Percentiles rank a stretch among this genome's conserved stretches.
Evolutionary conservation across 2,329 filamentous ascomycete genomes (phyloP).

Genomic region (Cercospora sp.): DNA sequence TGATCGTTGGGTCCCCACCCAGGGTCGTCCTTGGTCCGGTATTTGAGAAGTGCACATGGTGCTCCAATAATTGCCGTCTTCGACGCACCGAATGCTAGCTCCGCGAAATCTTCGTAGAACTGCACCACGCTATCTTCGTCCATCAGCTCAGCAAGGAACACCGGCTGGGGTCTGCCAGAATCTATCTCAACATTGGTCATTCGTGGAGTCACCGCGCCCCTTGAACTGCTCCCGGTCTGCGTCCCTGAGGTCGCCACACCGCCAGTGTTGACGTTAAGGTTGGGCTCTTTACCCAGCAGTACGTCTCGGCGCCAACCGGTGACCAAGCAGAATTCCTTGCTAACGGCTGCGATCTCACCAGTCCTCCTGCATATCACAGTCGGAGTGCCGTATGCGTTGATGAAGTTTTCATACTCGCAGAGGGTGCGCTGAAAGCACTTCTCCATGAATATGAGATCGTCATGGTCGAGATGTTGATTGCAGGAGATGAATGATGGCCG

Average conservation of each 20-base stretch:
- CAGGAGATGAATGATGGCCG: conserved; percentile 91
- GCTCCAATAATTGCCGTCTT: conserved; percentile 75
- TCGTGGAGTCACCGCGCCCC: conserved; percentile 51
- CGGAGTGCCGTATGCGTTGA: conserved; percentile 83
- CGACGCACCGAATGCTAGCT: conserved; percentile 88
- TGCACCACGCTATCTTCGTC: conserved; percentile 91
- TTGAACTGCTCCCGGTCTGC: conserved; percentile 47
- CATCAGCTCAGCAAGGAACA: conserved; percentile 88
- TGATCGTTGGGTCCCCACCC: conserved; percentile 50
- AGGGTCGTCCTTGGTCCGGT: conserved; percentile 68
- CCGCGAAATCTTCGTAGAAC: conserved; percentile 94
- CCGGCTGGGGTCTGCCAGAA: conserved; percentile 63
- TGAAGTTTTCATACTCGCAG: conserved; percentile 90
- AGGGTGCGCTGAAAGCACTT: conserved; percentile 92
- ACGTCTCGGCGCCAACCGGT: conserved; percentile 94
- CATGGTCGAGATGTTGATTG: conserved; percentile 80
- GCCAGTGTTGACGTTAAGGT: conserved; percentile 80
- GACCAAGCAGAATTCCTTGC: conserved; percentile 93
- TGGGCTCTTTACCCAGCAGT: conserved; percentile 80
- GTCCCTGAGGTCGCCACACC: conserved; percentile 45
- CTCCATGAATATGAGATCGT: conserved; percentile 96
- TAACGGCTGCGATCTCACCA: conserved; percentile 90
- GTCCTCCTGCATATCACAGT: conserved; percentile 89
- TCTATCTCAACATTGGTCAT: conserved; percentile 34
- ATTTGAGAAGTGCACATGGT: conserved; percentile 84